Evolutionary conservation across 2,329 filamentous ascomycete genomes (phyloP).

Genomic region (Pseudocercospora crystallina): DNA sequence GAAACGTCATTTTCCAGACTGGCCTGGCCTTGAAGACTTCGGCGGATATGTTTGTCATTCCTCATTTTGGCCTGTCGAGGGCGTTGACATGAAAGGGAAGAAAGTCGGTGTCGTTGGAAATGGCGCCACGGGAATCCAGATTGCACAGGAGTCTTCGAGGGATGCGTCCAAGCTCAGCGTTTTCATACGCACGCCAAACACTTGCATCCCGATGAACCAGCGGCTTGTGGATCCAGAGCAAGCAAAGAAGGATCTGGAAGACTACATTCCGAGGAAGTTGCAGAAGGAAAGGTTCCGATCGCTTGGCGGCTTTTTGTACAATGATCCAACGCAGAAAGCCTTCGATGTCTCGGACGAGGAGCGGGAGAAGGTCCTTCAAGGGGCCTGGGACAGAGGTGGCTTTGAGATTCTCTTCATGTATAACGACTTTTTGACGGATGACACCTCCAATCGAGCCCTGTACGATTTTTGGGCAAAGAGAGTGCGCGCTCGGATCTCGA

Average conservation of each 20-base stretch:
- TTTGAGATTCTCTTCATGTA: slow-evolving; percentile 58
- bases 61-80: slow-evolving; percentile 41
- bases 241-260: slow-evolving; percentile 17
- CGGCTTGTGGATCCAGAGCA: slow-evolving; percentile 25
- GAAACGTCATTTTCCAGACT: slow-evolving; percentile 1
- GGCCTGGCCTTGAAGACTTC: slow-evolving; percentile 14
- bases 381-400: slow-evolving; percentile 52
- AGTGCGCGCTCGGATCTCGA: slow-evolving; percentile 49
- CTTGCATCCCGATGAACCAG: slow-evolving; percentile 61
- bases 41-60: slow-evolving; percentile 33
- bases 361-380: slow-evolving; percentile 50
- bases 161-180: slow-evolving; percentile 49
- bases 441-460: slow-evolving; percentile 50
- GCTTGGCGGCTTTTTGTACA: slow-evolving; percentile 20
- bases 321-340: slow-evolving; percentile 8
- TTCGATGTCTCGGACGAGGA: slow-evolving; percentile 33
- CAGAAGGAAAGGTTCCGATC: slow-evolving; percentile 37
- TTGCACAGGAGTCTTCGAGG: slow-evolving; percentile 31
- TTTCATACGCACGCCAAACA: slow-evolving; percentile 67
- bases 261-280: slow-evolving; percentile 31
- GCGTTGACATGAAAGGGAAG: slow-evolving; percentile 45
- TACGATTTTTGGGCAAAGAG: slow-evolving; percentile 59
- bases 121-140: slow-evolving; percentile 44
- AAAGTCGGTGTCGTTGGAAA: slow-evolving; percentile 43
- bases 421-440: slow-evolving; percentile 50